Percentiles rank a stretch among this genome's conserved stretches.
Evolutionary conservation across 306 rosid species (phyloP).

Genomic region (Vicia sativa): DNA sequence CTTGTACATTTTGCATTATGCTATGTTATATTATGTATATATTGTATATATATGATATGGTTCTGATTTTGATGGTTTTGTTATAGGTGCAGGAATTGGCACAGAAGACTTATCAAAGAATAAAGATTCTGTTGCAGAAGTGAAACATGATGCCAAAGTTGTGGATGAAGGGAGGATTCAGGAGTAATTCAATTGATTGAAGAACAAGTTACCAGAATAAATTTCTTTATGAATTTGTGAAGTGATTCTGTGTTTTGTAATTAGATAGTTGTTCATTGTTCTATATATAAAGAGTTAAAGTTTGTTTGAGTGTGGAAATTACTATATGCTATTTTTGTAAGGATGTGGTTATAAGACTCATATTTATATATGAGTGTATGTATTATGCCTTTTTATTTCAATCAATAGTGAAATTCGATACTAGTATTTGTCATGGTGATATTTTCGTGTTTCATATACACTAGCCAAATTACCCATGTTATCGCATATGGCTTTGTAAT

Average conservation of each 20-base stretch:
- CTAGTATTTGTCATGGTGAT: too few relatives aligned
- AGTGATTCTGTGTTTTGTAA: neutral
- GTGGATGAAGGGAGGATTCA: conserved; percentile 30
- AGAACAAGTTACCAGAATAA: neutral
- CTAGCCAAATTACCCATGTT: too few relatives aligned
- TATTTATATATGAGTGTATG: neutral
- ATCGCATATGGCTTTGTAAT: too few relatives aligned
- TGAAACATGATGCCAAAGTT: conserved; percentile 1
- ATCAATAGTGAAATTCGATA: neutral
- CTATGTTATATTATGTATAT: neutral
- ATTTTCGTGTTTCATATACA: too few relatives aligned
- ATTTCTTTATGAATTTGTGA: neutral
- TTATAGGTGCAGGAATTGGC: conserved; percentile 37
- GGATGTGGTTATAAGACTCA: neutral
- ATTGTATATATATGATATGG: neutral
- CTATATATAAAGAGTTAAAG: neutral
- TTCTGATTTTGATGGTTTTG: conserved; percentile 27
- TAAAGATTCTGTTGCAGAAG: conserved; percentile 21
- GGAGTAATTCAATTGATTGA: conserved; percentile 39
- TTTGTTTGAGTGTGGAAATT: conserved; percentile 4
- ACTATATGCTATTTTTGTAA: neutral
- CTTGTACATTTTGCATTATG: conserved; percentile 3
- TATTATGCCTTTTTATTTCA: neutral
- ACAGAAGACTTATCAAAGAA: conserved; percentile 34
- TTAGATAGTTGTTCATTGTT: neutral